Percentiles rank a stretch among this genome's conserved stretches.
Evolutionary conservation across 331 rosid species (phyloP).

Genomic region (Saraca asoca): DNA sequence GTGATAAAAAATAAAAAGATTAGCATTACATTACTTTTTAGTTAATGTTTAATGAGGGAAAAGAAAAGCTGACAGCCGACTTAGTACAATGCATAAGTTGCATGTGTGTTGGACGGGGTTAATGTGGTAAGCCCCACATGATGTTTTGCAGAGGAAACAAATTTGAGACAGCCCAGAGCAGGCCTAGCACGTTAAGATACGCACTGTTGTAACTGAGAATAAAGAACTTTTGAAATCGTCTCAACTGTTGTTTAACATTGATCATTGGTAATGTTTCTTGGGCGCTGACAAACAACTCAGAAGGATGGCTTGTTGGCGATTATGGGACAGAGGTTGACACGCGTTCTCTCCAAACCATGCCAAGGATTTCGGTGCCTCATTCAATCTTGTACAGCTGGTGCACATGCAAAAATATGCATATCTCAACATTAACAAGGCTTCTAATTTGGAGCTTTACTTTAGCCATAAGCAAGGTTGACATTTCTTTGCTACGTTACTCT

Average conservation of each 20-base stretch:
- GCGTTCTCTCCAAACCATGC: constrained; percentile 10
- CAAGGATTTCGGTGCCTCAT: constrained; percentile 12
- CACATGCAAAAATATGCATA: constrained; percentile 23
- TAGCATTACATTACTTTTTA: too few relatives aligned
- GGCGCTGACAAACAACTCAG: constrained; percentile 20
- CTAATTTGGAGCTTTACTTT: too few relatives aligned
- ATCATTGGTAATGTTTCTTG: constrained; percentile 21
- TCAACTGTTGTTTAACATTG: not conserved
- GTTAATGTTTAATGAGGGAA: too few relatives aligned
- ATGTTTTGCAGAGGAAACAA: not conserved
- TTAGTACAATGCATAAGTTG: not conserved
- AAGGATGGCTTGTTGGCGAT: constrained; percentile 32
- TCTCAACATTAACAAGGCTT: too few relatives aligned
- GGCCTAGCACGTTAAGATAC: not conserved
- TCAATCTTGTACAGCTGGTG: not conserved
- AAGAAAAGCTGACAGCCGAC: not conserved
- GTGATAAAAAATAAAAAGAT: too few relatives aligned
- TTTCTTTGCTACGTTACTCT: too few relatives aligned
- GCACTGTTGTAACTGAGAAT: not conserved
- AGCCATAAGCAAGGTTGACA: too few relatives aligned
- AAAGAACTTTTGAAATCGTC: not conserved
- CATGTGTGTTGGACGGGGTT: not conserved
- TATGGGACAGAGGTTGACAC: constrained; percentile 25
- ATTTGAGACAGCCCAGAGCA: not conserved
- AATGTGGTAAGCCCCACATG: not conserved